Evolutionary conservation across 768 basidiomycete species (phyloP), one percentile per base, ranked within the genome.

Genomic region (Lactifluus volemus): DNA sequence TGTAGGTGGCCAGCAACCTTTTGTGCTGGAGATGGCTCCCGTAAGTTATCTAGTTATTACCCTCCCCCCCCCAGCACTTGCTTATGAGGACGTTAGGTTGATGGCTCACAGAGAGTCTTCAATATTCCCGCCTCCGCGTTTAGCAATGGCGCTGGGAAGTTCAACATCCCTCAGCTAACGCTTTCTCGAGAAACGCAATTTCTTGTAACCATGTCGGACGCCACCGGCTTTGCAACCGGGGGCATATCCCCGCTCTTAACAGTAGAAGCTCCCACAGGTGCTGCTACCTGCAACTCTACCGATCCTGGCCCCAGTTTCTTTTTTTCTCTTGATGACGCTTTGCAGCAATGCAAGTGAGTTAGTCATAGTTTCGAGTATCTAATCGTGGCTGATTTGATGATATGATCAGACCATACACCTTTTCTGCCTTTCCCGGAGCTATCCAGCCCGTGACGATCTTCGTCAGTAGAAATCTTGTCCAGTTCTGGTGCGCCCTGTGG

Each of bases 141-240:
- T 68, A 77, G 55, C 68, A 75, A 80, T 73, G 80, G 80, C 51
- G 61, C 77, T 61, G 85, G 85, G 53, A 77, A 78, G 0, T 88
- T 76, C 68, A 72, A 77, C 12, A 68, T 72, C 0, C 25, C 25
- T 25, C 76, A 75, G 60, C 64, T 89, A 12, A 75, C 77, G 3
- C 71, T 84, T 49, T 34, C 69, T 12, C 67, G 73, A 9, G 72
- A 67, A 32, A 68, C 75, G 17, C 70, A 73, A 55, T 74, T 88
- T 51, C 53, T 88, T 12, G 60, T 85, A 19, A 78, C 81, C 39
- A 86, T 91, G 84, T 89, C 85, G 30, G 89, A 91, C 68, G 75
- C 82, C 17, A 80, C 79, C 30, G 87, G 86, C 1, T 88, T 85
- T 68, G 86, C 74, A 47, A 75, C 83, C 10, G 89, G 88, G 4